phyloP scores from a whole-genome alignment of 2,329 filamentous ascomycete genomes.

The Pseudocercospora ulei region DNA sequence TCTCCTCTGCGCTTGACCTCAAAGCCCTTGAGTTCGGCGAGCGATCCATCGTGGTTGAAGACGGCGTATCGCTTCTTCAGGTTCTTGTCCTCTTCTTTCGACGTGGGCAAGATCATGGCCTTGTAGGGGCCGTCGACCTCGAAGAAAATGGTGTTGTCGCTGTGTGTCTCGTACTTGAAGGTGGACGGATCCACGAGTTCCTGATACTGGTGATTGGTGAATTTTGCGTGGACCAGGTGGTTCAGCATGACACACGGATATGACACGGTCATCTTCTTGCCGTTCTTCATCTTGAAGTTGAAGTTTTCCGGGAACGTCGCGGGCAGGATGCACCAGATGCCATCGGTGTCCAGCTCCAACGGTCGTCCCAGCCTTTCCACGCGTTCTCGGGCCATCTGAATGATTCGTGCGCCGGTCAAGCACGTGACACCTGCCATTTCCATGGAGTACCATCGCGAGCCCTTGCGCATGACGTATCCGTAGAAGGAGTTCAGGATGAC shows the following conservation, averaged over 20 bases:
- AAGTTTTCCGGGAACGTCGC: slow-evolving; percentile 96
- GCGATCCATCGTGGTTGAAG: slow-evolving; percentile 92
- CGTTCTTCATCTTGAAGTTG: slow-evolving; percentile 82
- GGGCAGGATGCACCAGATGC: slow-evolving; percentile 99
- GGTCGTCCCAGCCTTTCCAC: slow-evolving; percentile 89
- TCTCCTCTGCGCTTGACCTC: slow-evolving; percentile 96
- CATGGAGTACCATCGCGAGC: slow-evolving; percentile 97
- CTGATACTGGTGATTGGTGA: slow-evolving; percentile 97
- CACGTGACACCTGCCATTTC: slow-evolving; percentile 99
- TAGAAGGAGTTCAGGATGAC: slow-evolving; percentile 99
- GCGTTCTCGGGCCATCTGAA: slow-evolving; percentile 86
- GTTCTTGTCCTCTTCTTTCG: slow-evolving; percentile 98
- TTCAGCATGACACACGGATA: slow-evolving; percentile 99
- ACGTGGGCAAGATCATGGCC: slow-evolving; percentile 94
- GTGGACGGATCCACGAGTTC: slow-evolving; percentile 67
- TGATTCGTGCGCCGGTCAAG: slow-evolving; percentile 89
- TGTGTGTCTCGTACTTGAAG: slow-evolving; percentile 90
- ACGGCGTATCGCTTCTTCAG: slow-evolving; percentile 98
- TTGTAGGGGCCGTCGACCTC: slow-evolving; percentile 96
- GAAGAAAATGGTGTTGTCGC: slow-evolving; percentile 98
- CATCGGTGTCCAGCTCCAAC: slow-evolving; percentile 90
- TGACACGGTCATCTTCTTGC: slow-evolving; percentile 92
- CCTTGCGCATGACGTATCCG: slow-evolving; percentile 98
- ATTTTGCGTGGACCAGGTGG: slow-evolving; percentile 84
- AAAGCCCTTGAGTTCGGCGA: slow-evolving; percentile 94